Percentiles rank a stretch among this genome's conserved stretches.
Conservation (phyloP, 2,329 filamentous ascomycete species). For the Claviceps citrina region DNA sequence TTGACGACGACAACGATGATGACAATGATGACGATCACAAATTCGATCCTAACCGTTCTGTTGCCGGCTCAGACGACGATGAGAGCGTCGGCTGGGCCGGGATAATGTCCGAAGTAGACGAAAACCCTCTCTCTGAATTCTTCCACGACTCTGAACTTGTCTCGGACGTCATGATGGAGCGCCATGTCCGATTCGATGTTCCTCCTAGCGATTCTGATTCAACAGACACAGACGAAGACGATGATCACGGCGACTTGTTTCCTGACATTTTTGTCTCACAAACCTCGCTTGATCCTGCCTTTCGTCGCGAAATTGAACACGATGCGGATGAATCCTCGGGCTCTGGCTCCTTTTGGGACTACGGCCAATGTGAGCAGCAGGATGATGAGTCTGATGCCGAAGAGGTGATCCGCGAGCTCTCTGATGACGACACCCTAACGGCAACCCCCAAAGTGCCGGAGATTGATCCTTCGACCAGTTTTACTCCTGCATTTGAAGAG, state of each 20-base stretch:
- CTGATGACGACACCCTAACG: slow-evolving; percentile 27
- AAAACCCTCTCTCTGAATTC: slow-evolving; percentile 28
- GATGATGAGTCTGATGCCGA: slow-evolving; percentile 27
- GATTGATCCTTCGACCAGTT: slow-evolving; percentile 11
- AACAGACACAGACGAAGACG: slow-evolving; percentile 47
- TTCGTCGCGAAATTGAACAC: slow-evolving; percentile 59
- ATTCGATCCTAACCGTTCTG: slow-evolving; percentile 22
- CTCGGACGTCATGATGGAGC: slow-evolving; percentile 28
- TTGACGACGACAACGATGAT: slow-evolving; percentile 7
- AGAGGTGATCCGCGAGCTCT: slow-evolving; percentile 20
- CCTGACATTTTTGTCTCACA: slow-evolving; percentile 68
- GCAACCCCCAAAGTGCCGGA: slow-evolving; percentile 26
- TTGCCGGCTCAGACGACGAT: slow-evolving; percentile 24
- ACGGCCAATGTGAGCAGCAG: slow-evolving; percentile 28
- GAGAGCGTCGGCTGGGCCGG: slow-evolving; percentile 41
- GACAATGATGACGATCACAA: slow-evolving; percentile 24
- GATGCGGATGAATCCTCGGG: slow-evolving; percentile 45
- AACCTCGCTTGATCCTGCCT: slow-evolving; percentile 53
- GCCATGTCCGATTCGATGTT: slow-evolving; percentile 62
- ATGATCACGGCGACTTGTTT: slow-evolving; percentile 50
- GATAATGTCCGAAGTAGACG: slow-evolving; percentile 33
- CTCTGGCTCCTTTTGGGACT: slow-evolving; percentile 49
- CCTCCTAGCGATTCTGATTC: slow-evolving; percentile 52
- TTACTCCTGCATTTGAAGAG: slow-evolving; percentile 18
- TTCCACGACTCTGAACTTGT: slow-evolving; percentile 25